Conservation (phyloP, 75 land plant genomes). For the Sequoia sempervirens region DNA sequence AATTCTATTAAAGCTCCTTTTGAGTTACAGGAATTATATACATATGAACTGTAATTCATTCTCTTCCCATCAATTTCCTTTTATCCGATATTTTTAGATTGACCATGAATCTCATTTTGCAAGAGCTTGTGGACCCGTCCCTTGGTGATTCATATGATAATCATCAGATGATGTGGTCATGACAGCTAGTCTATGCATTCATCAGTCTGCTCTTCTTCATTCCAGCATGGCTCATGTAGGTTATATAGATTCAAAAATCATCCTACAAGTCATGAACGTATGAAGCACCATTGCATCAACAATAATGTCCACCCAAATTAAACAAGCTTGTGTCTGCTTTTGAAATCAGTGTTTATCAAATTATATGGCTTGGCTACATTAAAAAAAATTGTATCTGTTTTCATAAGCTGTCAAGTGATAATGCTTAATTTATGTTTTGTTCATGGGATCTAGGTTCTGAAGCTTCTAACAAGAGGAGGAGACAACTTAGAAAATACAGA, state of each 20-base stretch:
- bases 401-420: background rate
- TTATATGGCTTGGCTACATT: background rate
- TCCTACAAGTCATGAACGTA: background rate
- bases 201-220: conserved; percentile 32
- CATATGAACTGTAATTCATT: too few relatives aligned
- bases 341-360: background rate
- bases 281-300: background rate
- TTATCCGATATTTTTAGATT: too few relatives aligned
- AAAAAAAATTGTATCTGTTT: background rate
- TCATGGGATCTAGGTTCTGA: conserved; percentile 34
- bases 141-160: conserved; percentile 41
- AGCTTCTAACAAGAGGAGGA: conserved; percentile 32
- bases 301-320: background rate
- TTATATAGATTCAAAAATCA: conserved; percentile 18
- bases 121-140: conserved; percentile 54
- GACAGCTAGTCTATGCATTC: conserved; percentile 63
- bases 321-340: background rate
- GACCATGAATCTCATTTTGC: background rate
- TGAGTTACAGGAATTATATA: background rate
- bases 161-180: background rate
- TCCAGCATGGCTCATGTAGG: too few relatives aligned
- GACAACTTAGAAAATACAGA: too few relatives aligned
- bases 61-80: too few relatives aligned
- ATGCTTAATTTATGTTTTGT: background rate
- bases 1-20: background rate